These are phyloP conservation scores for Trifolium repens DNA, from an alignment of 306 rosid genomes.

Conservation along the genomic window DNA sequence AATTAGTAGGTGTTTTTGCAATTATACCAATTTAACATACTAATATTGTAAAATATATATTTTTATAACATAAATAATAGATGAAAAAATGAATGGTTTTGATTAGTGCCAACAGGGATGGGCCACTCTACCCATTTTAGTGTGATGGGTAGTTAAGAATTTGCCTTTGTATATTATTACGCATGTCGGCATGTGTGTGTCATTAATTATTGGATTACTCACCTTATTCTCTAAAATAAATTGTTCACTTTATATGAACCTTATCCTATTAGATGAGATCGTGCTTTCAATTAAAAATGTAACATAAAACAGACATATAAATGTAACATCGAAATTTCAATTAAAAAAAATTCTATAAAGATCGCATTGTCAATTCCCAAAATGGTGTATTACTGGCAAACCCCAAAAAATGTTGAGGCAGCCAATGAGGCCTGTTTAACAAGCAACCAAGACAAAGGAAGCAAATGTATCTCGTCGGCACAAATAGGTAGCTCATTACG, in stretches of 20 bases:
- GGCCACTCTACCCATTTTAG: no score
- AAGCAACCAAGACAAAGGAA: conserved; percentile 16
- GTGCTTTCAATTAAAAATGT: not conserved
- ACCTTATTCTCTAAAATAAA: not conserved
- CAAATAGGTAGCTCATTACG: not conserved
- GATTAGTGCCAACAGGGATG: no score
- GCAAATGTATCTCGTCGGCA: not conserved
- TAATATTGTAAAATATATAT: no score
- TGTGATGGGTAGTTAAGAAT: no score
- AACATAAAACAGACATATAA: not conserved
- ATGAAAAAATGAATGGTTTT: no score
- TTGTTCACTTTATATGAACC: not conserved
- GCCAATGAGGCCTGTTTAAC: conserved; percentile 21
- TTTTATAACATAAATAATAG: no score
- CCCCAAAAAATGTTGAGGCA: conserved; percentile 28
- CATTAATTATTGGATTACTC: not conserved
- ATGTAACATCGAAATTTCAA: not conserved
- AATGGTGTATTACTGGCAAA: conserved; percentile 10
- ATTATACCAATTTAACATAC: no score
- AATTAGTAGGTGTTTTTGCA: no score
- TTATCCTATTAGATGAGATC: not conserved
- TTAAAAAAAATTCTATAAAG: conserved; percentile 8
- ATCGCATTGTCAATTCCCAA: conserved; percentile 11
- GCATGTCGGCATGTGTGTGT: not conserved
- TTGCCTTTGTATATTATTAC: no score